phyloP scores from a whole-genome alignment of 2,329 filamentous ascomycete genomes.

The Aquanectria penicillioides region DNA sequence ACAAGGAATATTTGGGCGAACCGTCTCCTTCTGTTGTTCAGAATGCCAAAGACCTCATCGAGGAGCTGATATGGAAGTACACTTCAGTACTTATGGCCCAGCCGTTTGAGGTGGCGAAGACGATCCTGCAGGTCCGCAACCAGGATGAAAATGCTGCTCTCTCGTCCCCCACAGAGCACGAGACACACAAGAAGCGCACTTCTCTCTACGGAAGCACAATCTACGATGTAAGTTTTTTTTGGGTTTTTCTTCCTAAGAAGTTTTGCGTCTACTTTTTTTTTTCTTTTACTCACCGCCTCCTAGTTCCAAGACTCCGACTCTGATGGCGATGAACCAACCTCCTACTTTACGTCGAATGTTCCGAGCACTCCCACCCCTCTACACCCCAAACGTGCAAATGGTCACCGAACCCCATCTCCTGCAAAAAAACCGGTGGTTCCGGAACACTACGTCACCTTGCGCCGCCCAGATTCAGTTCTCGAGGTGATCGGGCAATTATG shows the following conservation, averaged over 20 bases:
- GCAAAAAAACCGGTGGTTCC: slow-evolving; percentile 48
- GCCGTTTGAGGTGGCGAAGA: slow-evolving; percentile 97
- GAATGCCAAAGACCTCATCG: slow-evolving; percentile 79
- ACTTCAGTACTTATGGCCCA: slow-evolving; percentile 88
- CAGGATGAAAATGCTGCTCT: slow-evolving; percentile 60
- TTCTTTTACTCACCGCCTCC: slow-evolving; percentile 33
- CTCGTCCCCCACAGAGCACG: slow-evolving; percentile 35
- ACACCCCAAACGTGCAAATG: slow-evolving; percentile 45
- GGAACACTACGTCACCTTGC: slow-evolving; percentile 74
- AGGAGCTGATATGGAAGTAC: slow-evolving; percentile 93
- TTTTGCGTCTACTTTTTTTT: too few species aligned
- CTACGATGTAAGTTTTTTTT: slow-evolving; percentile 45
- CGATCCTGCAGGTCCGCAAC: slow-evolving; percentile 80
- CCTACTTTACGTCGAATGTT: slow-evolving; percentile 80
- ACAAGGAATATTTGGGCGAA: slow-evolving; percentile 85
- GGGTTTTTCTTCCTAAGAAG: too few species aligned
- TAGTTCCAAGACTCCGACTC: slow-evolving; percentile 68
- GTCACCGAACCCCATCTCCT: slow-evolving; percentile 45
- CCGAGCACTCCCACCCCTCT: slow-evolving; percentile 65
- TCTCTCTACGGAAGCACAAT: slow-evolving; percentile 48
- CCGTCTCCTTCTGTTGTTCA: slow-evolving; percentile 78
- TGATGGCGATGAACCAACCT: slow-evolving; percentile 81
- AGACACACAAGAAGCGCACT: slow-evolving; percentile 41
- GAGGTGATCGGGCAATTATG: slow-evolving; percentile 90
- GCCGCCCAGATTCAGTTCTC: slow-evolving; percentile 81